Evolutionary conservation across 1,139 yeast species (phyloP), one percentile per base, ranked within the genome.

Genomic region (Pichia sp.): DNA sequence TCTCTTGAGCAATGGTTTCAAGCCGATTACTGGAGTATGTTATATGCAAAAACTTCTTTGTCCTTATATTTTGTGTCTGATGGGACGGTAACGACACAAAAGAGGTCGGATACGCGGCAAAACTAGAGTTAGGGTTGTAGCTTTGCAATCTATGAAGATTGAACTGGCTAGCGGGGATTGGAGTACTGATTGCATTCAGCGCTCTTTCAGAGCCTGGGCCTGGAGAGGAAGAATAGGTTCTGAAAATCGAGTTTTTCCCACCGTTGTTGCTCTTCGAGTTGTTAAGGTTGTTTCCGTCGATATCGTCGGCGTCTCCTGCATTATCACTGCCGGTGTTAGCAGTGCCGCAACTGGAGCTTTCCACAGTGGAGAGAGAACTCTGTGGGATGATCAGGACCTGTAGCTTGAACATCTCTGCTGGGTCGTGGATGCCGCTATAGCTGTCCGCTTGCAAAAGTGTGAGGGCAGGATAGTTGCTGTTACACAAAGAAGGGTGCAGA

Each of bases 1-100:
- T 77, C 51, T 84, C 87, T 7, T 71, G 67, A 41, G 82, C 75
- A 19, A 84, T 75, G 1, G 71, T 70, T n/a, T 71, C 67, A 47
- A 86, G 70, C 2, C 77, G 69, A 49, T 77, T 72, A 2, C 70
- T 62, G 4, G 78, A 74, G 10, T 75, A 71, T 0, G 89, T 80
- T 51, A 87, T 72, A 64, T 85, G 89, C 47, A 87, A 74, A 64
- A 87, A 85, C 66, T 79, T 81, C 58, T 80, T 74, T 6, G 68
- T 51, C 16, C 47, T 54, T 43, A 54, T 23, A 30, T 50, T n/a
- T 11, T 38, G 13, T n/a, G 41, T 13, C 15, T 13, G 41, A 38
- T 38, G 13, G 16, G 41, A 38, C 15, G 15, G 41, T 5, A 13
- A 7, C 8, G 15, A 38, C 8, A n/a, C 8, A 32, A 36, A 52